Evolutionary conservation across 2,329 filamentous ascomycete species (phyloP), one percentile per base, ranked within the genome.

Genomic region (Aspergillus glaucus): DNA sequence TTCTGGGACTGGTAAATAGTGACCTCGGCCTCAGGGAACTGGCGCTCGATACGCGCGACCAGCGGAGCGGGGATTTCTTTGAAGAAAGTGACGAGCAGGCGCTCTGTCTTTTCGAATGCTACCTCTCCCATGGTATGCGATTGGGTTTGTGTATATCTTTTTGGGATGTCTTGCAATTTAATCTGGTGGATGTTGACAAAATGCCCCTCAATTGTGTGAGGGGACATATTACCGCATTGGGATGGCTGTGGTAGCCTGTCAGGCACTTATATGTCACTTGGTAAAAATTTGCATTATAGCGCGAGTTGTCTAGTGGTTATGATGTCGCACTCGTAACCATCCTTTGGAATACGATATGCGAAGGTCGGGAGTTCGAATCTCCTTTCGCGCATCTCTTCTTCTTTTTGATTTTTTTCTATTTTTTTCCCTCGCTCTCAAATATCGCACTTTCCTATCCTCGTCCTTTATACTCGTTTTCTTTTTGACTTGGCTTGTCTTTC

Each of bases 81-180:
- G 19, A 52, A 47, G 42, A 60, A 58, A n/a, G 54, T 43, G 14
- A 64, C 30, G 44, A 66, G 56, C 28, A 64, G 26, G 22, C 52
- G 57, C 46, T 64, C 59, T 1, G 46, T 49, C 4, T 47, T 37
- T n/a, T 1, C 14, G 2, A 52, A 17, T 12, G 44, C 15, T 12
- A 55, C 56, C 17, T 59, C 56, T 6, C 61, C 62, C 63, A 66
- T 64, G 8, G 12, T 53, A 19, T n/a, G 15, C 15, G 7, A 40
- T 12, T 12, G 22, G 14, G 40, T 2, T 36, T 6, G n/a, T n/a
- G 15, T 17, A 8, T 36, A n/a, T 34, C 10, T 34, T 34, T 34
- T 34, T n/a, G 6, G n/a, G 32, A 34, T 12, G 32, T n/a, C 5
- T 22, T 6, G 22, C 22, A 22, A 22, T 6, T 6, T 22, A 22